phyloP scores from a whole-genome alignment of 371 early-diverging fungal genomes.

The Mycotypha africana region DNA sequence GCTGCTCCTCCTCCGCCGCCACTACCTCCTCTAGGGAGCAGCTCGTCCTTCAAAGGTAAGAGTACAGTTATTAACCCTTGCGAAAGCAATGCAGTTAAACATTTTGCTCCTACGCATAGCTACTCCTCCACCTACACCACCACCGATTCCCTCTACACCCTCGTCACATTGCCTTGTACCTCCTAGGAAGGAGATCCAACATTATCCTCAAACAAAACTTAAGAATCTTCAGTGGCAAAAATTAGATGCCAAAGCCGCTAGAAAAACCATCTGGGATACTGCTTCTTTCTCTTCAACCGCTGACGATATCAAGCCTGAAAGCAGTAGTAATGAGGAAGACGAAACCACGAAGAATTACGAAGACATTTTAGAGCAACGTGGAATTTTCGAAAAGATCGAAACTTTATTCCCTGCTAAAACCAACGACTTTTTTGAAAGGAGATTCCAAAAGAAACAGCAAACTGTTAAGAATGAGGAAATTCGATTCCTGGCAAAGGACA shows the following conservation, averaged over 20 bases:
- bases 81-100: too few relatives aligned
- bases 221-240: slow-evolving; percentile 46
- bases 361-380: slow-evolving; percentile 20
- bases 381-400: slow-evolving; percentile 32
- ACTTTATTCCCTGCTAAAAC: slow-evolving; percentile 37
- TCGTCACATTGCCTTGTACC: slow-evolving; percentile 2
- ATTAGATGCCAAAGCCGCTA: slow-evolving; percentile 21
- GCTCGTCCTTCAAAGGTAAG: too few relatives aligned
- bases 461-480: slow-evolving; percentile 23
- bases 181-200: slow-evolving; percentile 28
- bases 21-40: too few relatives aligned
- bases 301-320: too few relatives aligned
- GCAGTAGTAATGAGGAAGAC: slow-evolving; percentile 22
- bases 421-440: slow-evolving; percentile 31
- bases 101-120: background rate
- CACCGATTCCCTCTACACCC: slow-evolving; percentile 2
- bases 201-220: slow-evolving; percentile 37
- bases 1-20: too few relatives aligned
- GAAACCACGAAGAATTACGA: slow-evolving; percentile 25
- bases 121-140: slow-evolving; percentile 12
- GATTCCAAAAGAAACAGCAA: slow-evolving; percentile 3
- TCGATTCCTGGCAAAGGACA: slow-evolving; percentile 31
- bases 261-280: slow-evolving; percentile 35
- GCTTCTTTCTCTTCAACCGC: too few relatives aligned
- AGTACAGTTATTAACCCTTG: too few relatives aligned